phyloP scores from a whole-genome alignment of 2,329 filamentous ascomycete genomes.

The Colletotrichum filicis region DNA sequence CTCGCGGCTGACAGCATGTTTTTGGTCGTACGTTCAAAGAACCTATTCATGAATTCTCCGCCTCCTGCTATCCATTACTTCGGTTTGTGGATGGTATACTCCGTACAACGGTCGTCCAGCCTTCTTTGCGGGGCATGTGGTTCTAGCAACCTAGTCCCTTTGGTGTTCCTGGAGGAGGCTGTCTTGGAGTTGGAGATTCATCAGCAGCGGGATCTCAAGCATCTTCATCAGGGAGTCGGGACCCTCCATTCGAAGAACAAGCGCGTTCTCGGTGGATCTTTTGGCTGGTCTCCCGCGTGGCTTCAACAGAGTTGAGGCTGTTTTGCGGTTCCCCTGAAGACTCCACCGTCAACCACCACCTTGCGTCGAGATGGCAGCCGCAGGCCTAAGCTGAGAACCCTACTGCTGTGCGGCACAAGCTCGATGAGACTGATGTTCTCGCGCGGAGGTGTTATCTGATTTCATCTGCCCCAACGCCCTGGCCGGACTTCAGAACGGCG shows the following conservation, averaged over 20 bases:
- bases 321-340: conserved; percentile 33
- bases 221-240: conserved; percentile 22
- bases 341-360: conserved; percentile 23
- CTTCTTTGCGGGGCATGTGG: conserved; percentile 36
- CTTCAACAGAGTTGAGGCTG: conserved; percentile 30
- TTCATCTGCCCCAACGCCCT: conserved; percentile 4
- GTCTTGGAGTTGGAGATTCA: conserved; percentile 32
- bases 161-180: conserved; percentile 27
- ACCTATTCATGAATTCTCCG: conserved; percentile 9
- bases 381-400: conserved; percentile 8
- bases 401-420: not conserved
- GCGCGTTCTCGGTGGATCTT: conserved; percentile 28
- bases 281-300: conserved; percentile 28
- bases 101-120: conserved; percentile 26
- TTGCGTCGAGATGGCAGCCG: conserved; percentile 6
- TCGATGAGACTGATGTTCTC: not conserved
- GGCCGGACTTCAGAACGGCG: not conserved
- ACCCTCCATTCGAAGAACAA: conserved; percentile 32
- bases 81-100: conserved; percentile 24
- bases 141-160: conserved; percentile 25
- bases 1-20: not conserved
- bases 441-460: conserved; percentile 11
- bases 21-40: not conserved
- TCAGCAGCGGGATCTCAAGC: conserved; percentile 30
- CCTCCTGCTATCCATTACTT: conserved; percentile 7